Percentiles rank a stretch among this genome's conserved stretches.
Conservation (phyloP, 495 filamentous ascomycete genomes). For the Penicillium cataractarum region DNA sequence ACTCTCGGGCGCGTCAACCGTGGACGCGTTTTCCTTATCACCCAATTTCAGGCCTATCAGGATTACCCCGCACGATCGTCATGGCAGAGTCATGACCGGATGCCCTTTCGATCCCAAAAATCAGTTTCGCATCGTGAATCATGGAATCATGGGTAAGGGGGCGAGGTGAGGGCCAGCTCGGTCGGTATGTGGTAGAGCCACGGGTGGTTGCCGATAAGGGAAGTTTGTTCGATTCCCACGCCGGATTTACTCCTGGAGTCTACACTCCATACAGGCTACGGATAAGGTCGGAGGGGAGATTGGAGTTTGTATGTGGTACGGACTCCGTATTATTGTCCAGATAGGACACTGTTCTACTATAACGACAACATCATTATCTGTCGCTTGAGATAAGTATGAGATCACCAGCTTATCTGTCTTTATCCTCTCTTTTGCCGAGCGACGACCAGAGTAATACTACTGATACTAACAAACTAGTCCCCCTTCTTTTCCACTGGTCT, state of each 20-base stretch:
- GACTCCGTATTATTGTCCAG: neutral
- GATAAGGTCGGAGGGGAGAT: too few relatives aligned
- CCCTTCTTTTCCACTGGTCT: neutral
- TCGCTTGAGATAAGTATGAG: neutral
- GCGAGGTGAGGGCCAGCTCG: neutral
- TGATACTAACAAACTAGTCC: neutral
- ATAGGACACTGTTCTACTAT: neutral
- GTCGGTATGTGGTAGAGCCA: constrained; percentile 1
- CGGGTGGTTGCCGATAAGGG: constrained; percentile 15
- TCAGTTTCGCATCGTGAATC: neutral
- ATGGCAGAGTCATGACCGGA: constrained; percentile 8
- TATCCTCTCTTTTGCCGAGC: too few relatives aligned
- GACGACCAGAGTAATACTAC: too few relatives aligned
- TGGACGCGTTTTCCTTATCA: constrained; percentile 11
- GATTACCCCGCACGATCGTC: constrained; percentile 32
- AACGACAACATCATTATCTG: neutral
- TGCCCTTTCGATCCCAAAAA: neutral
- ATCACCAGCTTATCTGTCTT: constrained; percentile 4
- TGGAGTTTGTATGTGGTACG: constrained; percentile 12
- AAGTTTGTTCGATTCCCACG: constrained; percentile 20
- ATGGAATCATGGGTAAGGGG: constrained; percentile 1
- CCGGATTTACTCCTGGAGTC: too few relatives aligned
- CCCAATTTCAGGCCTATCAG: constrained; percentile 14
- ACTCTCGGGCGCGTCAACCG: neutral
- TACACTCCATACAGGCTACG: too few relatives aligned